Evolutionary conservation across 768 basidiomycete genomes (phyloP).

Genomic region (Termitomyces sp.): DNA sequence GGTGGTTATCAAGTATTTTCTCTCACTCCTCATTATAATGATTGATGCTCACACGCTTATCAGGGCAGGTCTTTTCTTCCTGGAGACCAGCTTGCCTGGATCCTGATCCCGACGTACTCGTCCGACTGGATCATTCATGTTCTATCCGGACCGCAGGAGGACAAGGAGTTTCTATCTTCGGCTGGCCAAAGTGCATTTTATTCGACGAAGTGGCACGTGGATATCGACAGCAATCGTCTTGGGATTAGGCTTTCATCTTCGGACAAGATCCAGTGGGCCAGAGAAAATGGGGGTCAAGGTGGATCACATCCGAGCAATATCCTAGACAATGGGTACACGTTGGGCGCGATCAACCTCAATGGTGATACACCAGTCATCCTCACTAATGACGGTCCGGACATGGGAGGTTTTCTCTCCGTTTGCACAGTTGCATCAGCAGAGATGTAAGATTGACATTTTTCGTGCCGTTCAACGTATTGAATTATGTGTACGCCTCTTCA

Average conservation of each 20-base stretch:
- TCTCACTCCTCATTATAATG: not conserved
- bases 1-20: constrained; percentile 47
- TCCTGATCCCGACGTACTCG: constrained; percentile 40
- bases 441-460: constrained; percentile 33
- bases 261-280: constrained; percentile 48
- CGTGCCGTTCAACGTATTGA: not conserved
- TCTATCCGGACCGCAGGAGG: constrained; percentile 61
- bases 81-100: constrained; percentile 47
- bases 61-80: constrained; percentile 48
- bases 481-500: constrained; percentile 18
- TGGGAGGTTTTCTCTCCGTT: constrained; percentile 61
- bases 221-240: constrained; percentile 56
- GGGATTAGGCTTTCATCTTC: constrained; percentile 54
- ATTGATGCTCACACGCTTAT: not conserved
- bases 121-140: constrained; percentile 49
- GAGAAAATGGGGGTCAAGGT: constrained; percentile 57
- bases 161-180: constrained; percentile 47
- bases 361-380: constrained; percentile 69
- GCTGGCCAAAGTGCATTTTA: constrained; percentile 51
- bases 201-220: constrained; percentile 46
- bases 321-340: constrained; percentile 55
- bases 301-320: constrained; percentile 70
- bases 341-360: constrained; percentile 56
- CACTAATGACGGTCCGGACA: constrained; percentile 56
- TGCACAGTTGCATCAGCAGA: constrained; percentile 51